Base-by-base conservation (phyloP, 2,329 filamentous ascomycete genomes). In the Colletotrichum graminicola region DNA sequence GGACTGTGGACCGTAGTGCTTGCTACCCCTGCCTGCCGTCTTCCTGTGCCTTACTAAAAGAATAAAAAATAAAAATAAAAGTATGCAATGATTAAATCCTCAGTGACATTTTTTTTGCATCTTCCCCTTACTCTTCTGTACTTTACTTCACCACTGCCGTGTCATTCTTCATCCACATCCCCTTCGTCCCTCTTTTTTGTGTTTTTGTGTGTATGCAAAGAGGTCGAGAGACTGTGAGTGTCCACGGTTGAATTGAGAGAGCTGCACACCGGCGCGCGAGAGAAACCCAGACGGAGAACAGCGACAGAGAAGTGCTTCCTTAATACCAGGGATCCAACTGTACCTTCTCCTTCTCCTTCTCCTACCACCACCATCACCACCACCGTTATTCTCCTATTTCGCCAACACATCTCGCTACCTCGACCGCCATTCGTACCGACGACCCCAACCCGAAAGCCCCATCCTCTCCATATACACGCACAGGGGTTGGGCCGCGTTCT, bases 91-190 rank as follows among this genome's bases (percentile, higher is more conserved):
- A 73, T 71, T 65, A 63, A 71, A 71, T 71, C 61, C 65, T 54
- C 56, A 54, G 69, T 73, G 69, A 73, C 72, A 73, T 73, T 73
- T 73, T 69, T 69, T 65, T 73, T 65, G 45, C 61, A 70, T 59
- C 69, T 73, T 68, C 72, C 72, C 72, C 72, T 72, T 73, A 72
- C 59, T 68, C 62, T 61, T 45, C 39, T 59, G 52, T 71, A 67
- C 64, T 59, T 62, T 72, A 39, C 67, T 52, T 72, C 49, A 36
- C 63, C 55, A 60, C 64, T 60, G 62, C 59, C 54, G 36, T 39
- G 26, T 47, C 63, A 55, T 29, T 69, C 62, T 43, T 69, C 43
- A 49, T 32, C 36, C 26, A 49, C 47, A 47, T 47, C 49, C 69
- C 45, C 43, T 63, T 39, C 65, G 56, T 71, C 65, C 62, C 60